phyloP scores from a whole-genome alignment of 78 protist species.

The Dictyostelium capitatum region DNA sequence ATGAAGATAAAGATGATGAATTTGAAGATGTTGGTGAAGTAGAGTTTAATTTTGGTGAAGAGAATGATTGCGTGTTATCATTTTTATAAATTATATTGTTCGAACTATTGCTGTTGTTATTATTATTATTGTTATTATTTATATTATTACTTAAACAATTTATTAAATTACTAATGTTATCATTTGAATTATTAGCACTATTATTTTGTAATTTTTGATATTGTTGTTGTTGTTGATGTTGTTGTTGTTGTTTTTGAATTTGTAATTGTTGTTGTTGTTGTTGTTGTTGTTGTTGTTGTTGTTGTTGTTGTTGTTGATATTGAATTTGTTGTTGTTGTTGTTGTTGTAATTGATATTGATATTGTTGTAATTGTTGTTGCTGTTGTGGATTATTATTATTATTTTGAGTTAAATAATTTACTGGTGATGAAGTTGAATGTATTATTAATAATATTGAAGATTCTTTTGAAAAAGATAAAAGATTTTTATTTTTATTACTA shows the following conservation, averaged over 20 bases:
- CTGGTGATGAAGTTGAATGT: constrained; percentile 14
- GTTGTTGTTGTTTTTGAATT: neutral
- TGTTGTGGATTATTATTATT: neutral
- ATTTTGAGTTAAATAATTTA: neutral
- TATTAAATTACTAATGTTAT: constrained; percentile 4
- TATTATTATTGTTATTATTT: neutral
- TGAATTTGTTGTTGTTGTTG: neutral
- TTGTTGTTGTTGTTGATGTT: neutral
- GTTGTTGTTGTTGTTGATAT: neutral
- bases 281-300: neutral
- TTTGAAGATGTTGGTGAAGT: neutral
- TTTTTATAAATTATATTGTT: neutral
- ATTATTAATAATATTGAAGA: constrained; percentile 8
- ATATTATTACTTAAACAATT: neutral
- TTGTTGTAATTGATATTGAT: neutral
- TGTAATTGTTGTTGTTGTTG: neutral
- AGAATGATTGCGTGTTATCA: neutral
- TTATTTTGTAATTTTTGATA: neutral
- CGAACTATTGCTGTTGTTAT: neutral
- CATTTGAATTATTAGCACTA: neutral
- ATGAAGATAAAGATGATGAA: neutral
- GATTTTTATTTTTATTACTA: neutral
- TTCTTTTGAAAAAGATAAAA: constrained; percentile 30
- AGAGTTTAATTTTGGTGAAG: neutral
- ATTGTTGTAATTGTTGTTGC: neutral